Evolutionary conservation across 1,139 yeast genomes (phyloP).

Genomic region (Suhomyces yuchorum): DNA sequence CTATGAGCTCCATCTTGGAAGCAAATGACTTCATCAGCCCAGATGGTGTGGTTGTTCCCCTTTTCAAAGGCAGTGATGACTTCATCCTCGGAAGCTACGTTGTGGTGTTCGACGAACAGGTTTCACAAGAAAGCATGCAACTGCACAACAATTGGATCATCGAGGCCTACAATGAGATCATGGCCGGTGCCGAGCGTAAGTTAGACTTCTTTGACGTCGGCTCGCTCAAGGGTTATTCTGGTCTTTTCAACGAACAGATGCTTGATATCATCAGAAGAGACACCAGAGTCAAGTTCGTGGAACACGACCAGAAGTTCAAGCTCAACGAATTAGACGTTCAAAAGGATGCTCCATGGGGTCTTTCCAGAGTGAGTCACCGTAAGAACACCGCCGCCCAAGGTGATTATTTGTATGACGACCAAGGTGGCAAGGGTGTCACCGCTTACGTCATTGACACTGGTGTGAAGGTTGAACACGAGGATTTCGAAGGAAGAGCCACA

Average conservation of each 20-base stretch:
- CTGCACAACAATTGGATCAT: constrained; percentile 11
- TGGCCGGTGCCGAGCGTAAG: constrained; percentile 2
- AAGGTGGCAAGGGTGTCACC: constrained; percentile 47
- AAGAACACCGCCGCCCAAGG: constrained; percentile 16
- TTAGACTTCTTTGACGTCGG: constrained; percentile 30
- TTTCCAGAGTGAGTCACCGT: constrained; percentile 40
- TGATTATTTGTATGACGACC: constrained; percentile 38
- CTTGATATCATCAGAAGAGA: constrained; percentile 29
- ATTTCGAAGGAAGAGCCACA: constrained; percentile 44
- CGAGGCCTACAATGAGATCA: constrained; percentile 4
- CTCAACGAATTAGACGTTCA: constrained; percentile 39
- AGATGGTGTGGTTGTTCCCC: constrained; percentile 9
- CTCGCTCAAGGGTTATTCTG: constrained; percentile 36
- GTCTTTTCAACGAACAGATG: constrained; percentile 33
- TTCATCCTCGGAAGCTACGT: constrained; percentile 31
- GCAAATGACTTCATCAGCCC: background rate
- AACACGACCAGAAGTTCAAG: constrained; percentile 36
- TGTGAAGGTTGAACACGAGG: constrained; percentile 41
- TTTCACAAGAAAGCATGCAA: constrained; percentile 21
- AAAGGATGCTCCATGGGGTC: constrained; percentile 47
- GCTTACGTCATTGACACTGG: constrained; percentile 51
- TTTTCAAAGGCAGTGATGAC: constrained; percentile 9
- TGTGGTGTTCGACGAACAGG: constrained; percentile 37
- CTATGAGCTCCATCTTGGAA: background rate
- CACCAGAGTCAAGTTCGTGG: constrained; percentile 38